Percentiles rank a stretch among this genome's conserved stretches.
phyloP scores from a whole-genome alignment of 805 yeast genomes.

The Saccharomycopsis oosterbeekiorum region DNA sequence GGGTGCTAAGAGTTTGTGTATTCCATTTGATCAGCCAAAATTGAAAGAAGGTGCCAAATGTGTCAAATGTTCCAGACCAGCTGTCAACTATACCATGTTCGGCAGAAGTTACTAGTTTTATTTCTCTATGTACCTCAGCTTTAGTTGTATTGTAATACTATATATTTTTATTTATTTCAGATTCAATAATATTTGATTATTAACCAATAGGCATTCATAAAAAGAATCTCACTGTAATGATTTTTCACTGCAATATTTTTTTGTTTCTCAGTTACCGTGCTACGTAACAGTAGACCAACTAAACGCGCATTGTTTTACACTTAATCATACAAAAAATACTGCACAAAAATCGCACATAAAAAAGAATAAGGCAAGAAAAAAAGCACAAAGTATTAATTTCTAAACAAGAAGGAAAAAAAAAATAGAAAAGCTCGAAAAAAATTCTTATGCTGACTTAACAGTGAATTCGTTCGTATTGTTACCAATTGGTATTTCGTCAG shows the following conservation, averaged over 20 bases:
- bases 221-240: neutral
- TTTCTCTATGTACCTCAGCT: neutral
- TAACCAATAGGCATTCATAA: neutral
- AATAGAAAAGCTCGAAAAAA: neutral
- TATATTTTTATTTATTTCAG: neutral
- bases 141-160: neutral
- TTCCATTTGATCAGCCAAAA: conserved; percentile 86
- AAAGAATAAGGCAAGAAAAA: neutral
- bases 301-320: neutral
- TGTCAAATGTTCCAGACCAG: conserved; percentile 70
- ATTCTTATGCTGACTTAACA: neutral
- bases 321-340: neutral
- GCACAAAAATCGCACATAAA: neutral
- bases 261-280: neutral
- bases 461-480: neutral
- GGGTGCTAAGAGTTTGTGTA: conserved; percentile 99
- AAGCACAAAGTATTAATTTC: neutral
- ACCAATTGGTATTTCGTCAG: neutral
- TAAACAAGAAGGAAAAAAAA: neutral
- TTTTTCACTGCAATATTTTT: neutral
- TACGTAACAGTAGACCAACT: neutral
- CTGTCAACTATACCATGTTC: conserved; percentile 83
- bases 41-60: conserved; percentile 75
- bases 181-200: neutral
- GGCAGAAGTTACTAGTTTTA: conserved; percentile 69